Conservation (phyloP, 306 rosid genomes). For the Rosa rugosa region DNA sequence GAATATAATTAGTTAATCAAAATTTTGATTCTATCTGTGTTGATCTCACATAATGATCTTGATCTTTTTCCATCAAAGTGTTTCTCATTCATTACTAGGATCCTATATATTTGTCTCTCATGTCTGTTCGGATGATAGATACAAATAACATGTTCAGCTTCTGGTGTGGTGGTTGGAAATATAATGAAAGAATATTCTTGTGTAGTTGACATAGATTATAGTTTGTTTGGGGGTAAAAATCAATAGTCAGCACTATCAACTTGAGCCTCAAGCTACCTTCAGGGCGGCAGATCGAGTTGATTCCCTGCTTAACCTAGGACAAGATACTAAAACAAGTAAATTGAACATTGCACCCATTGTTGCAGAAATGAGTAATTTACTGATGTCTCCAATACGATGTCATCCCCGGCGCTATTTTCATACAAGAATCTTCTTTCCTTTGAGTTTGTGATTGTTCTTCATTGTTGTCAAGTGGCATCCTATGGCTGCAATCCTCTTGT, state of each 20-base stretch:
- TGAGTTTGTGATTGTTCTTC: not conserved
- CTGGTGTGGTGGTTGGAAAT: not conserved
- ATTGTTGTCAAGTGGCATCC: not conserved
- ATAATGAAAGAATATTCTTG: not conserved
- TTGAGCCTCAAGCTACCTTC: not conserved
- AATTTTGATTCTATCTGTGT: not conserved
- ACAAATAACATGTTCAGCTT: not conserved
- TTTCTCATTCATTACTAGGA: not conserved
- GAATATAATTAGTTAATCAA: not conserved
- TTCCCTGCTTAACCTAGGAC: not conserved
- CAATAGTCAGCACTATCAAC: not conserved
- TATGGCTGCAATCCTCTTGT: not conserved
- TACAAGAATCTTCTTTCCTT: not conserved
- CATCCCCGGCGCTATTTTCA: not conserved
- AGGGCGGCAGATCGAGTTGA: not conserved
- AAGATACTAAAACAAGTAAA: not conserved
- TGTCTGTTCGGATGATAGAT: not conserved
- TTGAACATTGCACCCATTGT: not conserved
- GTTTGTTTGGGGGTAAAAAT: not conserved
- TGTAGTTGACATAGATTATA: not conserved
- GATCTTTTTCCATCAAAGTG: not conserved
- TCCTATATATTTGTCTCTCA: not conserved
- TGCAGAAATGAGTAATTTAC: slow-evolving; percentile 1
- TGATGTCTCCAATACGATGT: not conserved
- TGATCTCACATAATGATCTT: not conserved